Conservation (phyloP, 1,284 basidiomycete genomes). For the Farysia itapuensis region DNA sequence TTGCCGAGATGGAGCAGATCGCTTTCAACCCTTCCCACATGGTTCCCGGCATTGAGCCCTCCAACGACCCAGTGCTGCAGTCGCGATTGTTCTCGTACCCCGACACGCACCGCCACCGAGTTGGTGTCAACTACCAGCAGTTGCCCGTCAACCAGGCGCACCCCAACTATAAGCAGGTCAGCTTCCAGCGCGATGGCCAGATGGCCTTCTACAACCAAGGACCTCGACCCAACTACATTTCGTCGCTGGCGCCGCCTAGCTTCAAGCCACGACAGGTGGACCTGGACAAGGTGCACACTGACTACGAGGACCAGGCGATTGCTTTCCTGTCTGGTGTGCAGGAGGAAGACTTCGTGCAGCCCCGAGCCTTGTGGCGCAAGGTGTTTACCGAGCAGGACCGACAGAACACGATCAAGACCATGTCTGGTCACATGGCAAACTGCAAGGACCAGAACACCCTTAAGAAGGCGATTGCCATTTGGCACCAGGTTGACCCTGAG, state of each 20-base stretch:
- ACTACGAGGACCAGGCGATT: slow-evolving; percentile 61
- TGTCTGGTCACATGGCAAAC: slow-evolving; percentile 42
- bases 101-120: slow-evolving; percentile 84
- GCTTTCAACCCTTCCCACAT: slow-evolving; percentile 46
- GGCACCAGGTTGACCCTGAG: slow-evolving; percentile 38
- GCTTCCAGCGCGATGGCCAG: slow-evolving; percentile 42
- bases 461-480: slow-evolving; percentile 30
- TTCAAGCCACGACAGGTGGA: slow-evolving; percentile 24
- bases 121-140: slow-evolving; percentile 54
- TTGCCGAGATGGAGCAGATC: slow-evolving; percentile 51
- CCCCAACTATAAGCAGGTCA: slow-evolving; percentile 19
- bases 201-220: slow-evolving; percentile 49
- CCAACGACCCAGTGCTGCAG: slow-evolving; percentile 53
- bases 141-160: slow-evolving; percentile 39
- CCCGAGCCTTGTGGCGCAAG: slow-evolving; percentile 74
- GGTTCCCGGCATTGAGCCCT: slow-evolving; percentile 45
- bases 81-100: slow-evolving; percentile 63
- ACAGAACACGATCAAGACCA: slow-evolving; percentile 18
- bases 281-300: slow-evolving; percentile 14
- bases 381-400: slow-evolving; percentile 69
- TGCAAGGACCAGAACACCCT: slow-evolving; percentile 23
- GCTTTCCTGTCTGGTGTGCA: slow-evolving; percentile 72
- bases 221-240: slow-evolving; percentile 40
- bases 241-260: slow-evolving; percentile 27
- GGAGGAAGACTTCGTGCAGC: slow-evolving; percentile 78